Evolutionary conservation across 495 filamentous ascomycete species (phyloP).

Genomic region (Hyaloscypha hepaticicola): DNA sequence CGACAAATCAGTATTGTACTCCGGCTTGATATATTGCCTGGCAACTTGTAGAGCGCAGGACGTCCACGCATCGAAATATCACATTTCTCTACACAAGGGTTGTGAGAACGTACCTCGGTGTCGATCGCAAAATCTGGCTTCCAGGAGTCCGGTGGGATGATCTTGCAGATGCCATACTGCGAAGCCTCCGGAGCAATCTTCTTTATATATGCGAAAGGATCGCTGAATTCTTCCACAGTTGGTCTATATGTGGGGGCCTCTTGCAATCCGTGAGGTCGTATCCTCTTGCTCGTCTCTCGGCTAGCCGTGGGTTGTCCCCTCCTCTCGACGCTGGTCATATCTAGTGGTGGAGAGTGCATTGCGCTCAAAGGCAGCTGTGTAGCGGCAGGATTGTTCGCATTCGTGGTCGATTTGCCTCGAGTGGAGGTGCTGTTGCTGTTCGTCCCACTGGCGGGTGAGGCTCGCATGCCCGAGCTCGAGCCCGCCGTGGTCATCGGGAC

Average conservation of each 20-base stretch:
- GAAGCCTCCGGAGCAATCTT: constrained; percentile 82
- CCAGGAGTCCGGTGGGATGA: constrained; percentile 92
- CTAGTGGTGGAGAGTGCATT: constrained; percentile 61
- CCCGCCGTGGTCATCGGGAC: constrained; percentile 25
- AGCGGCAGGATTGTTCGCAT: constrained; percentile 52
- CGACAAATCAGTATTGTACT: constrained; percentile 15
- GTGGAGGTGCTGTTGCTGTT: constrained; percentile 35
- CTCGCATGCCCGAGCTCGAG: constrained; percentile 38
- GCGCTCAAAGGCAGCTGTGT: constrained; percentile 49
- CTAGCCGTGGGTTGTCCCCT: constrained; percentile 73
- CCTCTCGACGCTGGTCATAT: constrained; percentile 88
- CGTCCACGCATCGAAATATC: neutral
- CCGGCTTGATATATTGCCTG: neutral
- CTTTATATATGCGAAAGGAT: constrained; percentile 87
- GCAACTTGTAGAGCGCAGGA: neutral
- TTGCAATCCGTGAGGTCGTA: constrained; percentile 76
- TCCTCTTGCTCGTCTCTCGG: constrained; percentile 69
- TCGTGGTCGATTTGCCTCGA: constrained; percentile 46
- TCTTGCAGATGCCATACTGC: constrained; percentile 89
- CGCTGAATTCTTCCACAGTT: constrained; percentile 89
- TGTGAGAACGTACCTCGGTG: constrained; percentile 67
- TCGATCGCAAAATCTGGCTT: constrained; percentile 94
- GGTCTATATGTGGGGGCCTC: constrained; percentile 93
- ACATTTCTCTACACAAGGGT: neutral
- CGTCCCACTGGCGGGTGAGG: constrained; percentile 44